Percentiles rank a stretch among this genome's conserved stretches.
These are phyloP conservation scores for Suillus placidus DNA, from an alignment of 768 basidiomycete genomes.

Conservation along the genomic window DNA sequence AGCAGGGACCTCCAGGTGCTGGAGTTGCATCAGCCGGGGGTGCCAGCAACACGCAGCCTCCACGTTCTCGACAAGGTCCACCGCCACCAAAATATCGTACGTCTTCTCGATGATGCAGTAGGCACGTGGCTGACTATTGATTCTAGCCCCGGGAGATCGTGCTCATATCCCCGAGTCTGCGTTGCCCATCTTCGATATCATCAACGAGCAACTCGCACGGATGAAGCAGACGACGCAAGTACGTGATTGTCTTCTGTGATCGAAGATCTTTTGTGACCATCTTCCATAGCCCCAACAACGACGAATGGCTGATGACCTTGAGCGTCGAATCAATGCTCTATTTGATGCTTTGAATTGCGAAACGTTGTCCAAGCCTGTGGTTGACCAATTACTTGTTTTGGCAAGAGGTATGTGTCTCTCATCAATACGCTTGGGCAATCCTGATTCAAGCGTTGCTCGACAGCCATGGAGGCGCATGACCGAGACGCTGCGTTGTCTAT, in stretches of 20 bases:
- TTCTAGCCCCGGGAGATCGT: constrained; percentile 83
- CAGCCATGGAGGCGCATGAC: constrained; percentile 84
- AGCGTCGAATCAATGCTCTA: constrained; percentile 79
- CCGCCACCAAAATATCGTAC: constrained; percentile 61
- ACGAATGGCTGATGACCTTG: constrained; percentile 83
- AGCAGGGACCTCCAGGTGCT: constrained; percentile 29
- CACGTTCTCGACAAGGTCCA: constrained; percentile 40
- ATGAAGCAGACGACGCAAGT: constrained; percentile 80
- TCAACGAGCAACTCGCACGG: constrained; percentile 62
- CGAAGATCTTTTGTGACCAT: neutral
- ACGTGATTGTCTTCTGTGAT: constrained; percentile 31
- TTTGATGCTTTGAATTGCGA: constrained; percentile 95
- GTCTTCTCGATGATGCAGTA: constrained; percentile 29
- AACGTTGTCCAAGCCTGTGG: constrained; percentile 68
- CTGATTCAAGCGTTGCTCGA: constrained; percentile 9
- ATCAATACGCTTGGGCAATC: neutral
- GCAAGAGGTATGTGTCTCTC: constrained; percentile 60
- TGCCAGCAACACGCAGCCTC: constrained; percentile 31
- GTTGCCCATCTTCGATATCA: constrained; percentile 64
- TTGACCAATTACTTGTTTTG: constrained; percentile 72
- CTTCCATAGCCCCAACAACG: constrained; percentile 73
- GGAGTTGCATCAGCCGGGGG: constrained; percentile 28
- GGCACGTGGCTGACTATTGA: constrained; percentile 11
- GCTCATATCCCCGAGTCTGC: constrained; percentile 83
- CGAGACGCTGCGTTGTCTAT: constrained; percentile 76